Conservation (phyloP, 2,329 filamentous ascomycete genomes). For the Dactylellina cionopaga region DNA sequence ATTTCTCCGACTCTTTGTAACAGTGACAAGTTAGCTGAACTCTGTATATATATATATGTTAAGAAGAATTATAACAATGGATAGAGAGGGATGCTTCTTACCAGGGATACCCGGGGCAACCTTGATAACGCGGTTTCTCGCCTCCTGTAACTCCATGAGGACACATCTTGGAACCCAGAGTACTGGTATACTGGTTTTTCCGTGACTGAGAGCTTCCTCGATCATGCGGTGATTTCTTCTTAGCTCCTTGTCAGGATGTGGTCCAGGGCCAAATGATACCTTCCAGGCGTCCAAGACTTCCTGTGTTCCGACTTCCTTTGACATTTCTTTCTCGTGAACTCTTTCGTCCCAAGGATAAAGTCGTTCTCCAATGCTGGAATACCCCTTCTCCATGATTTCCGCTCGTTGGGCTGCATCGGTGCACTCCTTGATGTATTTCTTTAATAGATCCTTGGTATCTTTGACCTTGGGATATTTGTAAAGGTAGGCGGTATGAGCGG, state of each 20-base stretch:
- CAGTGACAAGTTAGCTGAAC: too few relatives aligned
- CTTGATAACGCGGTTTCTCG: neutral
- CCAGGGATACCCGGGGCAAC: neutral
- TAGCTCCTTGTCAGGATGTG: neutral
- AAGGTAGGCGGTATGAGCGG: neutral
- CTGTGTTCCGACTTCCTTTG: neutral
- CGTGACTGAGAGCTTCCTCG: neutral
- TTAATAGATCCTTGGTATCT: conserved; percentile 13
- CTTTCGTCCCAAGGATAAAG: conserved; percentile 20
- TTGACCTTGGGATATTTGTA: conserved; percentile 1
- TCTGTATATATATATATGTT: too few relatives aligned
- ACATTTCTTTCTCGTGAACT: neutral
- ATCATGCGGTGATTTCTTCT: neutral
- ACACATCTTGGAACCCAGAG: conserved; percentile 6
- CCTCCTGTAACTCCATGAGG: neutral
- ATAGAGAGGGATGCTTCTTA: too few relatives aligned
- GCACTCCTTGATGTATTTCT: neutral
- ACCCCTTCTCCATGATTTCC: conserved; percentile 9
- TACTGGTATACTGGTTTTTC: neutral
- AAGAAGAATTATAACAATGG: too few relatives aligned
- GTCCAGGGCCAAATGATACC: neutral
- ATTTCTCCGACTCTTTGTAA: too few relatives aligned
- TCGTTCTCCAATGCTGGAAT: neutral
- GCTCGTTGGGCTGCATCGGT: neutral
- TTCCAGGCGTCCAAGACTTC: neutral